Conservation (phyloP, 2,329 filamentous ascomycete genomes). For the Dothistroma septosporum region DNA sequence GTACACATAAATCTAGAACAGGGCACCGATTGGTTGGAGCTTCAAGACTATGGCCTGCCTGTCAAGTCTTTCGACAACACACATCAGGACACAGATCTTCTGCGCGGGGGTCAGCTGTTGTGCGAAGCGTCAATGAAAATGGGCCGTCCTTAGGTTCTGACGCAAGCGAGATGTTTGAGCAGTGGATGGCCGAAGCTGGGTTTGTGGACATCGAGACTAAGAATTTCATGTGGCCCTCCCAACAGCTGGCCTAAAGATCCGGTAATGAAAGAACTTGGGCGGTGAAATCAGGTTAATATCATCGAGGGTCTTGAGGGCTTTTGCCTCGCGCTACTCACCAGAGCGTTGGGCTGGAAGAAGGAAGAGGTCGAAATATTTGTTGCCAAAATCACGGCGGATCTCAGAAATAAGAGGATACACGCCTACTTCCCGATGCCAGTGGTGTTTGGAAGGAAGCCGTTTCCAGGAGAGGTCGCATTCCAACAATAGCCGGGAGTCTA, state of each 20-base stretch:
- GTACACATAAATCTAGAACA: slow-evolving; percentile 43
- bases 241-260: slow-evolving; percentile 47
- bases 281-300: slow-evolving; percentile 43
- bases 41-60: slow-evolving; percentile 46
- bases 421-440: slow-evolving; percentile 40
- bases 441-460: slow-evolving; percentile 33
- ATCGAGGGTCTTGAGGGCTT: slow-evolving; percentile 43
- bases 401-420: slow-evolving; percentile 36
- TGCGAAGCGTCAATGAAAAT: slow-evolving; percentile 38
- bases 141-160: slow-evolving; percentile 43
- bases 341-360: slow-evolving; percentile 41
- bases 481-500: neutral
- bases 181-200: neutral
- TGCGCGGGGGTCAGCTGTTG: slow-evolving; percentile 35
- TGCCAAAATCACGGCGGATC: slow-evolving; percentile 33
- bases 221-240: slow-evolving; percentile 29
- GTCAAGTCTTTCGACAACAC: slow-evolving; percentile 39
- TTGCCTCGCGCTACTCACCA: slow-evolving; percentile 41
- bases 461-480: slow-evolving; percentile 17
- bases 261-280: slow-evolving; percentile 49
- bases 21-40: slow-evolving; percentile 48
- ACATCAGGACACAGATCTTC: slow-evolving; percentile 32
- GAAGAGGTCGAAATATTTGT: slow-evolving; percentile 45
- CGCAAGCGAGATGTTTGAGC: slow-evolving; percentile 34
- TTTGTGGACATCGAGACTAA: slow-evolving; percentile 6